Evolutionary conservation across 2,329 filamentous ascomycete genomes (phyloP), one percentile per base, ranked within the genome.

Genomic region (Monilinia fructicola): DNA sequence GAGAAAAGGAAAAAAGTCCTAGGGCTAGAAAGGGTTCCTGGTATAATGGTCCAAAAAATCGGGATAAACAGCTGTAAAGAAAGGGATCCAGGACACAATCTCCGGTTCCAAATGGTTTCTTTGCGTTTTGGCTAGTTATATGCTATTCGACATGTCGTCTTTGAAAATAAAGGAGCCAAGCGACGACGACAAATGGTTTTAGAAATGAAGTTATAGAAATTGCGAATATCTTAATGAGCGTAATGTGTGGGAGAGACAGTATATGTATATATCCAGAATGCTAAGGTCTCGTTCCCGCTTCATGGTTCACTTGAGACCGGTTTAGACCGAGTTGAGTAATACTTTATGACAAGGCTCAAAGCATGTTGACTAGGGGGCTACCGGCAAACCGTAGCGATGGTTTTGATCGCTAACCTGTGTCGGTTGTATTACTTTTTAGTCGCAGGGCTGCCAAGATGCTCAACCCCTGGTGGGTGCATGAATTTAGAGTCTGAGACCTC

Each of bases 21-120:
- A 54, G 63, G 35, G 14, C 46, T 44, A 38, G 26, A 59, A 55
- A 46, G 50, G 53, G 63, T 35, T 65, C 63, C 63, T 65, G 52
- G 48, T 55, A 31, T 46, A 60, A 65, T 52, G 63, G 63, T 40
- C 53, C 63, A 59, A 65, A 64, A 42, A 60, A 60, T 26, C 35
- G 54, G 63, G 26, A 48, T 35, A 52, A 60, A 65, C 54, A 65
- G 63, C 28, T 60, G 44, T 35, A 65, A 60, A 64, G 48, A 63
- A 48, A 61, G 44, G 28, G 58, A 61, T 50, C 58, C 50, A 21
- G 46, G 31, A 35, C 26, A 38, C 35, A n/a, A 63, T 7, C 21
- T 63, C 60, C 60, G 50, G 50, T 54, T 63, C 60, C 60, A 65
- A 48, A 59, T 50, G 54, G 40, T 10, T 40, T 61, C 44, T 50